Base-by-base conservation (phyloP, 2,329 filamentous ascomycete genomes). In the Cyphellophora europaea region DNA sequence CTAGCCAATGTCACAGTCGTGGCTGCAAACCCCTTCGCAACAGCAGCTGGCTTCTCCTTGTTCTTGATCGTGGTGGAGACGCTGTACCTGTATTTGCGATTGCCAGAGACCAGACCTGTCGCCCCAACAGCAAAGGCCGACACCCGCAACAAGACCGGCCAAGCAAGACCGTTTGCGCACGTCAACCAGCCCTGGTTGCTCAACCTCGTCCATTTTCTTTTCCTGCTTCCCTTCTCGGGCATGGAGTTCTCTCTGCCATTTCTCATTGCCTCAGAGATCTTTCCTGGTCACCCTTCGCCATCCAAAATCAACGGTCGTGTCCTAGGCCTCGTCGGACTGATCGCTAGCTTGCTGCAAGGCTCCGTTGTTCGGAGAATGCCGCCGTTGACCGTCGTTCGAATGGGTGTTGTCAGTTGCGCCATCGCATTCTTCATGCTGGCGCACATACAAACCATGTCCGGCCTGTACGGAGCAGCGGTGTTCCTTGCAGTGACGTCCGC, bases 171-270 rank as follows among this genome's bases (percentile, higher is more conserved):
- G 14, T 43, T 44, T 17, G 43, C 47, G 16, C 45, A 47, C 21
- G 93, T 85, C 3, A 96, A 96, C 61, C 86, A 82, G 3, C 86
- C 91, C 48, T 62, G 75, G 18, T 57, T 93, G 10, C 76, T 98
- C 30, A 95, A 95, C 55, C 62, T 80, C 2, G 79, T 85, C 0
- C 91, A 98, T 59, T 82, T 96, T 53, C 64, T 80, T 30, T 98
- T 98, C 59, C 77, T 98, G 40, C 77, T 98, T 10, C 94, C 94
- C 62, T 98, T 98, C 63, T 94, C 86, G 2, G 91, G 91, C 41
- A 89, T 98, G 82, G 91, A 98, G 56, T 96, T 94, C 59, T 94
- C 87, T 1, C 72, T 98, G 3, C 88, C 91, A 0, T 98, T 98
- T 58, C 88, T 98, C 77, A 49, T 51, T 33, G 96, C 89, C 0